These are phyloP conservation scores for Seiridium unicorne DNA, from an alignment of 2,329 filamentous ascomycete species.

Conservation along the genomic window DNA sequence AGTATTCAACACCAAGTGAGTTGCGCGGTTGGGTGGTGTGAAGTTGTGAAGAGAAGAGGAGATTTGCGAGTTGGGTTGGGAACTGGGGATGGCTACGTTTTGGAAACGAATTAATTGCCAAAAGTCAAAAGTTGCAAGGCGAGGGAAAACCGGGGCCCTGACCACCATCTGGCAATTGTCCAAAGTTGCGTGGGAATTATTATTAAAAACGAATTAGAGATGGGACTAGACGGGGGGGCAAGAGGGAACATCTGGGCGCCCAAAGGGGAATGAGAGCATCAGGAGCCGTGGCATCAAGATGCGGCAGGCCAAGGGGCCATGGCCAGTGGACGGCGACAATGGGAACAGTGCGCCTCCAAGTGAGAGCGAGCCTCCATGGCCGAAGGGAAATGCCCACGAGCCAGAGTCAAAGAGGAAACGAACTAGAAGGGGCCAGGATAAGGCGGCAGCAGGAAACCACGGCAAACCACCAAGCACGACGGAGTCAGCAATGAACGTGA, in stretches of 20 bases:
- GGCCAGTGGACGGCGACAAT: not conserved
- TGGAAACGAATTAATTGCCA: slow-evolving; percentile 41
- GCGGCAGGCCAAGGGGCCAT: not conserved
- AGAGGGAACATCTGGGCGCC: slow-evolving; percentile 1
- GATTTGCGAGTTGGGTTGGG: slow-evolving; percentile 33
- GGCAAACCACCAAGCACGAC: not conserved
- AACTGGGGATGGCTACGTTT: slow-evolving; percentile 52
- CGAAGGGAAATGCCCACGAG: not conserved
- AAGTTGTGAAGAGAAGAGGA: slow-evolving; percentile 25
- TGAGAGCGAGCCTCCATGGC: not conserved
- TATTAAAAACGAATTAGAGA: slow-evolving; percentile 35
- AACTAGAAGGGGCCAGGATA: not conserved
- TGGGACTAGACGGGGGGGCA: slow-evolving; percentile 28
- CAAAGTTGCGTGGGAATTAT: slow-evolving; percentile 36
- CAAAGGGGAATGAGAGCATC: not conserved
- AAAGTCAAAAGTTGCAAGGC: slow-evolving; percentile 25
- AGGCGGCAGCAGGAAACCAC: not conserved
- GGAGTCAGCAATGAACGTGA: not conserved
- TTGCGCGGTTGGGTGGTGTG: slow-evolving; percentile 22
- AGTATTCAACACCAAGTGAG: slow-evolving; percentile 29
- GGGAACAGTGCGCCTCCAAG: not conserved
- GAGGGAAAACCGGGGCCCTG: slow-evolving; percentile 45
- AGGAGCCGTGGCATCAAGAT: not conserved
- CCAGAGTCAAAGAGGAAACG: slow-evolving; percentile 4
- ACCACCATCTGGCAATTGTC: slow-evolving; percentile 26